These are phyloP conservation scores for Harrya chromipes DNA, from an alignment of 768 basidiomycete species.

Conservation along the genomic window DNA sequence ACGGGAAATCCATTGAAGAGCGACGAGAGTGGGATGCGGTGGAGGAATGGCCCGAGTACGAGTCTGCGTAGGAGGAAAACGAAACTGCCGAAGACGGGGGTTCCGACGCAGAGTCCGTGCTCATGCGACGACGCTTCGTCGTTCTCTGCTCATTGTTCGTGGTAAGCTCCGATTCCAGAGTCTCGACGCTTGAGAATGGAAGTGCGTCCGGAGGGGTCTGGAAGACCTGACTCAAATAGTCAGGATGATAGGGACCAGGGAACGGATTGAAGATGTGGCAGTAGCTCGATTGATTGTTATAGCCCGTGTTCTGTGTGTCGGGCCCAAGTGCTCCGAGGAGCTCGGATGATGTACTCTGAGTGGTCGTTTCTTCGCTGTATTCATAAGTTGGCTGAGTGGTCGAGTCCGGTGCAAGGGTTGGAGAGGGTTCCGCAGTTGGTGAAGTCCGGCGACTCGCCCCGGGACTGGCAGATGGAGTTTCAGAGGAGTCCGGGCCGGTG, in stretches of 20 bases:
- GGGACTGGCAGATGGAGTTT: conserved; percentile 74
- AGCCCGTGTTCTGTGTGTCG: conserved; percentile 24
- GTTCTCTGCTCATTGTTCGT: conserved; percentile 35
- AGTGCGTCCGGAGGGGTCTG: conserved; percentile 47
- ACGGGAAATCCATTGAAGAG: conserved; percentile 64
- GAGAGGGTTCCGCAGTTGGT: conserved; percentile 56
- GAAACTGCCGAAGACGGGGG: conserved; percentile 62
- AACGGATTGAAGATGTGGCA: conserved; percentile 43
- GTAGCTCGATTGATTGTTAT: conserved; percentile 28
- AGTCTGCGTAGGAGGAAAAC: conserved; percentile 58
- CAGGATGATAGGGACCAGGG: conserved; percentile 75
- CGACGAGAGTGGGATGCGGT: conserved; percentile 57
- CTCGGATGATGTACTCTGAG: conserved; percentile 46
- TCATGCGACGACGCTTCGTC: conserved; percentile 72
- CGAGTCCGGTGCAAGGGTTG: conserved; percentile 68
- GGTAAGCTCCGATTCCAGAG: conserved; percentile 40
- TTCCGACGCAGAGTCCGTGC: conserved; percentile 49
- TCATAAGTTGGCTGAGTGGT: conserved; percentile 58
- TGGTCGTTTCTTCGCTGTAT: conserved; percentile 43
- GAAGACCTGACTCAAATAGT: conserved; percentile 57
- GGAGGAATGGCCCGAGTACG: conserved; percentile 57
- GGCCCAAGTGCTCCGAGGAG: conserved; percentile 45
- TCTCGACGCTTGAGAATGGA: conserved; percentile 50
- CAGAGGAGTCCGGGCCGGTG: conserved; percentile 47
- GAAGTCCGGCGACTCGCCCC: conserved; percentile 73